phyloP scores from a whole-genome alignment of 2,329 filamentous ascomycete genomes.

The Fusarium algeriense region DNA sequence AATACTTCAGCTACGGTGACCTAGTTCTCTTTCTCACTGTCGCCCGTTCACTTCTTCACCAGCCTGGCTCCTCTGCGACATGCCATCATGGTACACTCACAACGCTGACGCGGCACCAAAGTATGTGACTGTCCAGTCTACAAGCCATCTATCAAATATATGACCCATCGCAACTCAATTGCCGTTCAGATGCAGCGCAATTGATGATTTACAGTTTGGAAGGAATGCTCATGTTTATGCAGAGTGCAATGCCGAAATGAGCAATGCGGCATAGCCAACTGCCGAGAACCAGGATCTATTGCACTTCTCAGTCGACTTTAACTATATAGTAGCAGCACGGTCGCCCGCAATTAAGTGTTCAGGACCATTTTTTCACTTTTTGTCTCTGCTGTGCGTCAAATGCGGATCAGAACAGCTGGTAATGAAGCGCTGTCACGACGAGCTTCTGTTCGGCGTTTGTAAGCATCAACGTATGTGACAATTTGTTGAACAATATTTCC shows the following conservation, averaged over 20 bases:
- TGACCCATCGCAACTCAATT: accelerated
- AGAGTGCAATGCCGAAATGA: not conserved
- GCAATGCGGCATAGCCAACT: not conserved
- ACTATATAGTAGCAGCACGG: not conserved
- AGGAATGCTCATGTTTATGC: not conserved
- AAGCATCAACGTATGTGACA: no score
- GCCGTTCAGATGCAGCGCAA: no score
- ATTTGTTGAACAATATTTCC: no score
- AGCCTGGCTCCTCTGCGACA: not conserved
- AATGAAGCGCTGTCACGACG: no score
- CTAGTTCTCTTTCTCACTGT: not conserved
- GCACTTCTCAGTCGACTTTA: not conserved
- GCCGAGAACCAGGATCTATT: not conserved
- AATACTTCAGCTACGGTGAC: no score
- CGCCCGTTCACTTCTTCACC: no score
- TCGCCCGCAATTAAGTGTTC: not conserved
- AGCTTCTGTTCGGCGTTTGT: no score
- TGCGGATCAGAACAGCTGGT: no score
- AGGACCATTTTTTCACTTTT: no score
- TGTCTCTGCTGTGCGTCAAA: no score
- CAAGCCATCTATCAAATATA: not conserved
- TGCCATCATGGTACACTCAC: no score
- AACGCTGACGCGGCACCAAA: not conserved
- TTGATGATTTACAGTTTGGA: not conserved
- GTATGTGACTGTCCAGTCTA: no score